A percentile compares a stretch with the other conserved stretches of the same genome.
phyloP scores from a whole-genome alignment of 108 stramenopile species.

The Skeletonema marinoi region DNA sequence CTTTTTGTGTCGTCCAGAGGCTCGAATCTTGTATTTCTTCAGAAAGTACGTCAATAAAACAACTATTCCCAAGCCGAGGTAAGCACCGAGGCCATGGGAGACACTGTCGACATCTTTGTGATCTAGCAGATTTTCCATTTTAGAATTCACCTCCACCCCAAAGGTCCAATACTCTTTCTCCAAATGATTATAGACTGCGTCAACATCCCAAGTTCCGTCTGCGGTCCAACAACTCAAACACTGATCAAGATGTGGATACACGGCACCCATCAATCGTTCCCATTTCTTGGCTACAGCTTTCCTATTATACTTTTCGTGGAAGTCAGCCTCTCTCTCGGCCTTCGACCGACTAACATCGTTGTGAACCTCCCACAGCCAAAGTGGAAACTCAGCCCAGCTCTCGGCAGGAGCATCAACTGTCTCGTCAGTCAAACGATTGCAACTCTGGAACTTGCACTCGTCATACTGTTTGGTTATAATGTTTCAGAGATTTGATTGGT shows the following conservation, averaged over 20 bases:
- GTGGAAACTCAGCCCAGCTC: constrained; percentile 45
- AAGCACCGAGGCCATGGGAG: neutral
- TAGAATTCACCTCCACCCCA: constrained; percentile 13
- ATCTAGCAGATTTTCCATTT: constrained; percentile 18
- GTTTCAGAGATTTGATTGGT: too few relatives aligned
- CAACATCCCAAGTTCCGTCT: constrained; percentile 42
- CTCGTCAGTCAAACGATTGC: constrained; percentile 19
- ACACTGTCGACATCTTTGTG: neutral
- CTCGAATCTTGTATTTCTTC: constrained; percentile 14
- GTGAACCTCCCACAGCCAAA: constrained; percentile 55
- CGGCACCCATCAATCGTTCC: constrained; percentile 20
- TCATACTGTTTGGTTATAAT: too few relatives aligned
- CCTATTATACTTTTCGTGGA: constrained; percentile 1
- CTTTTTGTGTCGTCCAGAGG: constrained; percentile 39
- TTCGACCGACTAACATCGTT: constrained; percentile 40
- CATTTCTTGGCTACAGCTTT: constrained; percentile 23
- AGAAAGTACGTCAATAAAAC: neutral
- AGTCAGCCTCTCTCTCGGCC: constrained; percentile 16
- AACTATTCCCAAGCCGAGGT: constrained; percentile 5
- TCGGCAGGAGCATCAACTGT: constrained; percentile 8
- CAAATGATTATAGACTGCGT: constrained; percentile 43
- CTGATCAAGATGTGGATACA: constrained; percentile 37
- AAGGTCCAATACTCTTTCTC: constrained; percentile 45
- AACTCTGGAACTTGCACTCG: constrained; percentile 28
- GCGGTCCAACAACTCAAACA: constrained; percentile 27